Base-by-base conservation (phyloP, 139 green algal genomes). In the Chlamydomonas schloesseri region DNA sequence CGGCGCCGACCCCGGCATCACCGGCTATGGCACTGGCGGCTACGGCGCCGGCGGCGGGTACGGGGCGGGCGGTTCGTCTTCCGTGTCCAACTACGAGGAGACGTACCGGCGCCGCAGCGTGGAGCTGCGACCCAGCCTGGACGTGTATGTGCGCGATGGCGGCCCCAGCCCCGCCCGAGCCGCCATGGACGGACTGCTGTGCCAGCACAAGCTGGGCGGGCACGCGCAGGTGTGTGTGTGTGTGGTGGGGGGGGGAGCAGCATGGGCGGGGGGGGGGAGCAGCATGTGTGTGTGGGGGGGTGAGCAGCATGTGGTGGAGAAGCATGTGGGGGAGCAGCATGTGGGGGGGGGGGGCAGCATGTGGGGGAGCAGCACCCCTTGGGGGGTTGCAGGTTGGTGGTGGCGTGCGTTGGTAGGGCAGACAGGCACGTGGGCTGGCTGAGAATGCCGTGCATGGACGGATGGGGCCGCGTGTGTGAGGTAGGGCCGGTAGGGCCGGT, bases 151-250 rank as follows among this genome's bases (percentile, higher is more conserved):
- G 33, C n/a, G 65, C 8, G 79, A 85, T 3, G 79, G 79, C 6
- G 42, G 79, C 8, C 67, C 65, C 46, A 58, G 10, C 47, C 47
- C 46, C 31, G 65, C 67, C 1, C 67, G 29, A 20, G 65, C 67
- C 17, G 68, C 79, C 20, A 21, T 55, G 34, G 79, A 85, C 18
- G 79, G 79, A 26, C 67, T 76, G 79, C 79, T 76, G 47, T 85
- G 79, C 79, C 34, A 23, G 1, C 67, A 85, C 23, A 85, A 85
- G 68, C 68, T 85, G 79, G 79, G 79, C 28, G 79, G 79, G 9
- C 79, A 85, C 69, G 79, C 79, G 47, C 79, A 85, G 79, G 79
- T 76, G 78, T 2, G 70, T 1, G 68, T 1, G 68, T 10, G 68
- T 8, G 33, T 15, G 68, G 33, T 46, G 37, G 70, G 68, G 34